Evolutionary conservation across 2,329 filamentous ascomycete species (phyloP).

Genomic region (Claviceps arundinis): DNA sequence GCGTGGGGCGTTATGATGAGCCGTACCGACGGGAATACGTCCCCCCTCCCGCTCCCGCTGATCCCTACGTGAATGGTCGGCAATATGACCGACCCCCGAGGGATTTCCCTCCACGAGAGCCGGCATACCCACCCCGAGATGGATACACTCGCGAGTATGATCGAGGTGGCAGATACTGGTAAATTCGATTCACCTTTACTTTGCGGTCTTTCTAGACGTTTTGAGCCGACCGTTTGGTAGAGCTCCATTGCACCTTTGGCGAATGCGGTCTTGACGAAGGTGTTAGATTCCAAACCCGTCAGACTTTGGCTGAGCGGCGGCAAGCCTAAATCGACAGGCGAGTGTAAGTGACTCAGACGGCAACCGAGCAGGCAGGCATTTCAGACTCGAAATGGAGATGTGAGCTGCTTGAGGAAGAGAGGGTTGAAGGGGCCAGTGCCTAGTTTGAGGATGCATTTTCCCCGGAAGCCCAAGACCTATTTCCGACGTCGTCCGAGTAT

Average conservation of each 20-base stretch:
- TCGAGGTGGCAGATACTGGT: slow-evolving; percentile 37
- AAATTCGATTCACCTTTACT: slow-evolving; percentile 18
- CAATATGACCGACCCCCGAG: slow-evolving; percentile 42
- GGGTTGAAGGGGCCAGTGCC: no score
- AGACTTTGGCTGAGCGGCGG: background rate
- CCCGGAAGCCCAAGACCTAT: no score
- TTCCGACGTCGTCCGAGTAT: background rate
- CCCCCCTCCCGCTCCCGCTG: slow-evolving; percentile 49
- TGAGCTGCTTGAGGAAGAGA: background rate
- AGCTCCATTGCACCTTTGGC: slow-evolving; percentile 4
- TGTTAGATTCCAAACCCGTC: slow-evolving; percentile 18
- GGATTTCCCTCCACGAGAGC: slow-evolving; percentile 34
- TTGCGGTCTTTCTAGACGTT: background rate
- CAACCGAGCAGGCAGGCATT: background rate
- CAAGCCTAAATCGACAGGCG: background rate
- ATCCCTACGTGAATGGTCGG: slow-evolving; percentile 46
- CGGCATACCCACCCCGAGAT: slow-evolving; percentile 24
- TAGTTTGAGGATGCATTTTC: no score
- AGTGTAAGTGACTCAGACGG: background rate
- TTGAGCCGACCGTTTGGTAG: slow-evolving; percentile 1
- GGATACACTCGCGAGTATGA: slow-evolving; percentile 36
- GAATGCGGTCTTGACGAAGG: slow-evolving; percentile 22
- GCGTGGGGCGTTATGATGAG: slow-evolving; percentile 51
- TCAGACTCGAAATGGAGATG: background rate
- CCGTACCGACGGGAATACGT: slow-evolving; percentile 61